phyloP scores from a whole-genome alignment of 176 grass and related monocot genomes.

The Juncus effusus region DNA sequence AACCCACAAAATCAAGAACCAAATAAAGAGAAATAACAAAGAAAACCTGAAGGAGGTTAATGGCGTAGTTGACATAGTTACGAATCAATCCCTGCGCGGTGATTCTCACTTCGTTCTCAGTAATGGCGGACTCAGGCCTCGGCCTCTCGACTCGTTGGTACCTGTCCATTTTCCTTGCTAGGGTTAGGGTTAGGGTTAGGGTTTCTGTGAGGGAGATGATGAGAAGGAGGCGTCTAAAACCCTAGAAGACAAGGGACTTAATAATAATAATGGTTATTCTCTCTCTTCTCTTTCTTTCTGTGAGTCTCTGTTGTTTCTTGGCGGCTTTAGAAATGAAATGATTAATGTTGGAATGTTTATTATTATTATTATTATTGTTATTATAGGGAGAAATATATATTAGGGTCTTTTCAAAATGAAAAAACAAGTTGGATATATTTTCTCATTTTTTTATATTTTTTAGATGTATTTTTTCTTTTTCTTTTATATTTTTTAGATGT shows the following conservation, averaged over 20 bases:
- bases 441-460: too few species aligned
- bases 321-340: too few species aligned
- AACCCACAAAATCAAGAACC: background rate
- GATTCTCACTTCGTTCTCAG: conserved; percentile 97
- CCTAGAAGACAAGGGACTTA: conserved; percentile 41
- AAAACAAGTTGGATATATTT: too few species aligned
- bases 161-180: conserved; percentile 54
- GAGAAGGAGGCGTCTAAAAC: conserved; percentile 50
- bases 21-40: background rate
- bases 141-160: conserved; percentile 89
- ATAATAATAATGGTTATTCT: conserved; percentile 19
- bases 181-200: conserved; percentile 28
- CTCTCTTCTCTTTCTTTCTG: conserved; percentile 2
- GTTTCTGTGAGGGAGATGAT: conserved; percentile 13
- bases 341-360: too few species aligned
- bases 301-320: background rate
- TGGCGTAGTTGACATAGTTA: conserved; percentile 46
- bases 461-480: too few species aligned
- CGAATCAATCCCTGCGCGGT: conserved; percentile 38
- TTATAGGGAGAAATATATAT: too few species aligned
- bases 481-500: too few species aligned
- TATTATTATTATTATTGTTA: too few species aligned
- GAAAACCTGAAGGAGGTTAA: conserved; percentile 39
- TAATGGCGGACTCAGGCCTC: conserved; percentile 70
- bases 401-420: too few species aligned